Base-by-base conservation (phyloP, 75 land plant species). In the Adiantum capillusveneris region DNA sequence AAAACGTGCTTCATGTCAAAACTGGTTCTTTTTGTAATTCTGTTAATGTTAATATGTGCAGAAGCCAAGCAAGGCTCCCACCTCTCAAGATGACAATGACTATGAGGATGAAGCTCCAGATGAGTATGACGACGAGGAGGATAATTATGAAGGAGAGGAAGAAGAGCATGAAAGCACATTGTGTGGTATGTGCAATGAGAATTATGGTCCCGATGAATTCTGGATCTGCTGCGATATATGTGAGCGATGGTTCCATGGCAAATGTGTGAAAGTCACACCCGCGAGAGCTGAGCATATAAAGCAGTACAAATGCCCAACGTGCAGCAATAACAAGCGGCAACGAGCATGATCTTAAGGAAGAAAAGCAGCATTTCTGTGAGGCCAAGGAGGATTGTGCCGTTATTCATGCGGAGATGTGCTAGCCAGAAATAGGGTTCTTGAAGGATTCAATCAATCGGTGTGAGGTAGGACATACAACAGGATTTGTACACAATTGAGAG, bases 231-330 rank as follows among this genome's bases (percentile, higher is more conserved):
- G 77, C 55, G 80, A 83, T 56, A 41, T 69, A 12, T 80, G 86
- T 27, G 80, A 83, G 44, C 66, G 50, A 48, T 83, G 84, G 84
- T 83, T 75, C 57, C 83, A 83, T 64, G 80, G 86, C 1, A 83
- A 83, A 29, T 83, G 84, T 52, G 84, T 82, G 1, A 79, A 65
- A 65, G 79, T 82, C 18, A 82, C 84, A 11, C 82, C 84, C 48
- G 84, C 84, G 9, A 70, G 70, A 64, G 82, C 81, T 0, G 83
- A 82, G 78, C 82, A 79, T 34, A 82, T 79, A 55, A 82, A 82
- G 71, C 77, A 81, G 67, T 81, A 81, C 65, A 81, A 81, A 56
- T 81, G 84, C 53, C 84, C 84, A 6, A 18, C 64, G 22, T 81
- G 84, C 64, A 81, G 84, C 61, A n/a, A n/a, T n/a, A 72, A 43